A percentile compares a stretch with the other conserved stretches of the same genome.
These are phyloP conservation scores for Yamadazyma siamensis DNA, from an alignment of 1,139 yeast species.

Conservation along the genomic window DNA sequence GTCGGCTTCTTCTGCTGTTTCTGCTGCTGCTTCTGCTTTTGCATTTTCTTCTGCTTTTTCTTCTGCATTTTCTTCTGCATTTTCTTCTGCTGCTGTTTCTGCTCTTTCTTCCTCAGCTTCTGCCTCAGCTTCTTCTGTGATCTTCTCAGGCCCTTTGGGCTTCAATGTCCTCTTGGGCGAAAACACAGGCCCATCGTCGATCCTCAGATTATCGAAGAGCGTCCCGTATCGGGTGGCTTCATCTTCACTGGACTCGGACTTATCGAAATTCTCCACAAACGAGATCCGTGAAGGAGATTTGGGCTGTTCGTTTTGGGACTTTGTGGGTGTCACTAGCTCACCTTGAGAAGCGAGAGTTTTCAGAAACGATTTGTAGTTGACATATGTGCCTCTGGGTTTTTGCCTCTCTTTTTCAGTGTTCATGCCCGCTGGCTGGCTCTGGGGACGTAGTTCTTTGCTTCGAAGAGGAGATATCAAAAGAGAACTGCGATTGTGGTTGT, in stretches of 20 bases:
- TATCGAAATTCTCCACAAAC: constrained; percentile 24
- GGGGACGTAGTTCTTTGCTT: too few relatives aligned
- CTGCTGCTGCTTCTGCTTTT: too few relatives aligned
- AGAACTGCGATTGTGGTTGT: too few relatives aligned
- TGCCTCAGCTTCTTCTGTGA: neutral
- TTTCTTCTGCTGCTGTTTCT: constrained; percentile 1
- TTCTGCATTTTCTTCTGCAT: too few relatives aligned
- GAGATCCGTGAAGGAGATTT: constrained; percentile 21
- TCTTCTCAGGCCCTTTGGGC: neutral
- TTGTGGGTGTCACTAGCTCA: constrained; percentile 7
- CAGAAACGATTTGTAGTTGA: constrained; percentile 5
- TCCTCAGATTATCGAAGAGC: too few relatives aligned
- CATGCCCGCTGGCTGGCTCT: too few relatives aligned
- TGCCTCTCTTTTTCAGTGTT: constrained; percentile 1
- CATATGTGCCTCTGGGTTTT: constrained; percentile 7
- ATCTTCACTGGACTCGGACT: constrained; percentile 14
- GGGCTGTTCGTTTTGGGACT: neutral
- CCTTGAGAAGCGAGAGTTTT: too few relatives aligned
- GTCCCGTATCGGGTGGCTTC: too few relatives aligned
- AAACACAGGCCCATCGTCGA: neutral
- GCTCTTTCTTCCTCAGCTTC: neutral
- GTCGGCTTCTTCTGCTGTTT: too few relatives aligned
- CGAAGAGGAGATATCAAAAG: constrained; percentile 7
- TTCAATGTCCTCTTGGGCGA: neutral
- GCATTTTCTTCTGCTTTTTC: too few relatives aligned